phyloP scores from a whole-genome alignment of 768 basidiomycete genomes.

The Leucocoprinus leucothites region DNA sequence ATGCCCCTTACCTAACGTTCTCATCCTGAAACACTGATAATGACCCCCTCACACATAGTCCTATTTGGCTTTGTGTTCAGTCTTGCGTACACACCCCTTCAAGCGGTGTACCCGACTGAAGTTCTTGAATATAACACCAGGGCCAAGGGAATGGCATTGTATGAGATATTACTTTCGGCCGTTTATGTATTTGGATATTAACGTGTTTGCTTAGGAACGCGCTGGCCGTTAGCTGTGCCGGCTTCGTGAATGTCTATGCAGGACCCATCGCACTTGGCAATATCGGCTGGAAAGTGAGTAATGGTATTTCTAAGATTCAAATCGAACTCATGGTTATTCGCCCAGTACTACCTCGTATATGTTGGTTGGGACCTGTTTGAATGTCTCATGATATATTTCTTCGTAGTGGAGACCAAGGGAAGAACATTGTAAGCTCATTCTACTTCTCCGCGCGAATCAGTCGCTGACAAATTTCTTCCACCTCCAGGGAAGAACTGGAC shows the following conservation, averaged over 20 bases:
- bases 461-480: background rate
- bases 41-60: slow-evolving; percentile 32
- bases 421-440: slow-evolving; percentile 33
- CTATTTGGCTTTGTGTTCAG: slow-evolving; percentile 53
- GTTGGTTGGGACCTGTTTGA: slow-evolving; percentile 38
- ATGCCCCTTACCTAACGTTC: background rate
- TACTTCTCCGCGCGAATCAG: background rate
- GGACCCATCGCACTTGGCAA: slow-evolving; percentile 33
- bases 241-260: slow-evolving; percentile 51
- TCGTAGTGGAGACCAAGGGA: slow-evolving; percentile 40
- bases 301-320: no score
- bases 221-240: slow-evolving; percentile 39
- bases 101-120: slow-evolving; percentile 55
- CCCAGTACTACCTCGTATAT: slow-evolving; percentile 34
- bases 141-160: slow-evolving; percentile 62
- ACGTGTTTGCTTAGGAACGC: no score
- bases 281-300: slow-evolving; percentile 33
- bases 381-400: slow-evolving; percentile 33
- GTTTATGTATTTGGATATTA: no score
- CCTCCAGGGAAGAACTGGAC: slow-evolving; percentile 35
- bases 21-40: background rate
- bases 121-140: slow-evolving; percentile 53
- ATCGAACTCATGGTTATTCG: no score
- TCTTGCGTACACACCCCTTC: slow-evolving; percentile 57
- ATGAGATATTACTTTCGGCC: no score